Evolutionary conservation across 2,329 filamentous ascomycete genomes (phyloP), one percentile per base, ranked within the genome.

Genomic region (Acephala macrosclerotiorum): DNA sequence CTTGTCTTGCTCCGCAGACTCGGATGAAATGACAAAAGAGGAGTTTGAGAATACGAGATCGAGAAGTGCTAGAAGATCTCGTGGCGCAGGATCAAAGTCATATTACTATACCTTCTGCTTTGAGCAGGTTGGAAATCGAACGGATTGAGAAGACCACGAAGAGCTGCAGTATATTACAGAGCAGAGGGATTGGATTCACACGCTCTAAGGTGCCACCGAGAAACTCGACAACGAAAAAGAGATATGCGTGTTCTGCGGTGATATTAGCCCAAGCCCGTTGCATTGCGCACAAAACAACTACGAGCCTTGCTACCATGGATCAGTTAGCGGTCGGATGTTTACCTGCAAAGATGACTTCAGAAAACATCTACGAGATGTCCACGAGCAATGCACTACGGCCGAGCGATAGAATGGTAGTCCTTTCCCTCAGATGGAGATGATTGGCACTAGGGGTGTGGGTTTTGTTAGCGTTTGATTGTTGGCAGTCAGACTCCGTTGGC

Each of bases 161-260:
- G 3, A 8, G 5, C 40, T 33, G 12, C 2, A 58, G 14, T 33
- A 58, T 40, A 18, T 58, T 25, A n/a, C 33, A 12, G 40, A 9
- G 18, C 55, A 58, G n/a, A 58, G n/a, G 22, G 55, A 58, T 14
- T 58, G 55, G 55, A 58, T 58, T 25, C 40, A 33, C 25, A 58
- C 40, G 55, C 55, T 33, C 22, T 58, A 33, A 33, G 29, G 55
- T 58, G 14, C 25, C 29, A 38, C 40, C n/a, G 55, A 58, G 33
- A 58, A 40, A 38, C 20, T 5, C n/a, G 33, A 58, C 9, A 22
- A 38, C 36, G 55, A 33, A 38, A 5, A 40, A 1, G 55, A 58
- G 14, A 16, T 61, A 7, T 61, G 59, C 35, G 59, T 61, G 14
- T 61, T 61, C n/a, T 61, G 59, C 12, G 59, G 59, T 40, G 22